phyloP scores from a whole-genome alignment of 139 green algal species.

The Coccomyxa sp. region DNA sequence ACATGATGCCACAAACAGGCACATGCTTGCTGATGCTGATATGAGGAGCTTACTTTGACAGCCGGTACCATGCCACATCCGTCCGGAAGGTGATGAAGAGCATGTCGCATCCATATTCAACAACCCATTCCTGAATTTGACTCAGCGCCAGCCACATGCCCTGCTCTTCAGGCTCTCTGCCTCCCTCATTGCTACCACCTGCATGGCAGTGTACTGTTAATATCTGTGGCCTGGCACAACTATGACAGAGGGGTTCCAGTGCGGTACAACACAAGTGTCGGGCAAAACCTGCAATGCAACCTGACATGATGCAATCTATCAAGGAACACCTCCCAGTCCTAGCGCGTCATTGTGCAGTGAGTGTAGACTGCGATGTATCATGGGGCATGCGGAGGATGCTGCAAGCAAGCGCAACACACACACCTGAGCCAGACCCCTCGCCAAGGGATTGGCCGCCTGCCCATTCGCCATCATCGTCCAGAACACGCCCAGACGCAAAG shows the following conservation, averaged over 20 bases:
- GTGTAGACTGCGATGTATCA: too few relatives aligned
- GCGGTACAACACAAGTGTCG: neutral
- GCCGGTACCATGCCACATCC: slow-evolving; percentile 87
- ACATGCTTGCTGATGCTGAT: too few relatives aligned
- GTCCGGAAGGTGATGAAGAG: slow-evolving; percentile 91
- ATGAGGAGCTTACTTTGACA: slow-evolving; percentile 44
- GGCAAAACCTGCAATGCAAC: neutral
- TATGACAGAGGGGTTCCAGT: neutral
- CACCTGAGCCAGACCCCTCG: slow-evolving; percentile 9
- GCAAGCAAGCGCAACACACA: too few relatives aligned
- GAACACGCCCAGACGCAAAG: slow-evolving; percentile 75
- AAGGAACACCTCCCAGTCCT: too few relatives aligned
- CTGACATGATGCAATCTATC: too few relatives aligned
- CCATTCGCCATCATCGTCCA: slow-evolving; percentile 79
- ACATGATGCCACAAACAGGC: too few relatives aligned
- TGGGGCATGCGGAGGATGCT: too few relatives aligned
- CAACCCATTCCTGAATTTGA: slow-evolving; percentile 89
- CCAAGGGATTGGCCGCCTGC: slow-evolving; percentile 35
- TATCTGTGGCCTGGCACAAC: neutral
- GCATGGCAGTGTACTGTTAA: neutral
- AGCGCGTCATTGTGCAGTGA: too few relatives aligned
- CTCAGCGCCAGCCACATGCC: slow-evolving; percentile 85
- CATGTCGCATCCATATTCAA: slow-evolving; percentile 84
- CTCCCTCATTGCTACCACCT: slow-evolving; percentile 5
- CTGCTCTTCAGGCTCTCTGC: slow-evolving; percentile 11